A percentile compares a stretch with the other conserved stretches of the same genome.
Evolutionary conservation across 176 grass and related monocot species (phyloP).

Genomic region (Panicum miliaceum): DNA sequence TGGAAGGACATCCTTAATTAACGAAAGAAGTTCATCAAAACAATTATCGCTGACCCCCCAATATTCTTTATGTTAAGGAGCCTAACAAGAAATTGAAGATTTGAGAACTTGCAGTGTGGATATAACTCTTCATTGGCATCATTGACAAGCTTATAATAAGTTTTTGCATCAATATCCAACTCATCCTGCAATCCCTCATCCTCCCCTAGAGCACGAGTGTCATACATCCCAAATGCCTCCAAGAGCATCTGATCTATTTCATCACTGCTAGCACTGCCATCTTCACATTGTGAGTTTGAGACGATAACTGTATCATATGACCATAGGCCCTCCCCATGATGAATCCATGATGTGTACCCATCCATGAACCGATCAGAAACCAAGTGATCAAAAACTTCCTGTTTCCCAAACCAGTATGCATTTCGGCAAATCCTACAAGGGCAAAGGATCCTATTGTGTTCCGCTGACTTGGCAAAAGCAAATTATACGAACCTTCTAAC

Average conservation of each 20-base stretch:
- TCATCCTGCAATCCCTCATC: background rate
- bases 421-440: background rate
- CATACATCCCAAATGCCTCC: constrained; percentile 6
- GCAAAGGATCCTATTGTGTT: background rate
- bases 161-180: background rate
- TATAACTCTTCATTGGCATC: background rate
- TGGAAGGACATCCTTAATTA: background rate
- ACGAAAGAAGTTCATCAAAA: background rate
- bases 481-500: background rate
- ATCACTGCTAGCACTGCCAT: background rate
- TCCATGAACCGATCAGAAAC: background rate
- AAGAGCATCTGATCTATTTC: background rate
- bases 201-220: background rate
- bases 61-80: too few species aligned
- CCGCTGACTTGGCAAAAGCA: too few species aligned
- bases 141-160: background rate
- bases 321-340: background rate
- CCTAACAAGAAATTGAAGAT: too few species aligned
- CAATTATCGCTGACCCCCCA: background rate
- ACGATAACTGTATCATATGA: background rate
- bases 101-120: background rate
- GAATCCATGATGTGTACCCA: constrained; percentile 8
- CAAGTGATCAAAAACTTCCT: background rate
- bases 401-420: background rate
- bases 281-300: background rate